These are phyloP conservation scores for Aspergillus cejpii DNA, from an alignment of 2,329 filamentous ascomycete genomes.

Conservation along the genomic window DNA sequence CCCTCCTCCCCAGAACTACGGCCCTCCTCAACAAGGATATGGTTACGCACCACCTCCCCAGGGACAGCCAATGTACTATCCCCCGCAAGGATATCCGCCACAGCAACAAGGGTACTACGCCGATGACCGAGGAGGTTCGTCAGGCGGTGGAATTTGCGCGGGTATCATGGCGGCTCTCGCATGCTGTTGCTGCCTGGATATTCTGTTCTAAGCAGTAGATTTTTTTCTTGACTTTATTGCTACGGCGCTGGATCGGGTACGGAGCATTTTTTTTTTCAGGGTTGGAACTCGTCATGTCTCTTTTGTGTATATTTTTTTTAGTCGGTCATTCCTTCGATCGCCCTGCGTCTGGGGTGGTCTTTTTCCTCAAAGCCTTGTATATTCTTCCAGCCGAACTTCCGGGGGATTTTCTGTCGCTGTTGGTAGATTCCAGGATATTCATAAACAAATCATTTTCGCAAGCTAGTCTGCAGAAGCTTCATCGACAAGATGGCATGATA, in stretches of 20 bases:
- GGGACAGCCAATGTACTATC: conserved; percentile 33
- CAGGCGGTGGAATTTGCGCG: conserved; percentile 40
- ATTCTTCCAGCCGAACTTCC: background rate
- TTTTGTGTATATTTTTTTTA: background rate
- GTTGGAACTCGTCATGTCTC: background rate
- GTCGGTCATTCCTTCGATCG: background rate
- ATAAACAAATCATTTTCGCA: too few species aligned
- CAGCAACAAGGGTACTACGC: conserved; percentile 37
- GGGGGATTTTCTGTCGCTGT: too few species aligned
- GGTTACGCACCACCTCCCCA: conserved; percentile 20
- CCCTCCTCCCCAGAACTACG: conserved; percentile 26
- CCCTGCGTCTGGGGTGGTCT: background rate
- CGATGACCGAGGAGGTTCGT: conserved; percentile 27
- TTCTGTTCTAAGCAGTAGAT: conserved; percentile 32
- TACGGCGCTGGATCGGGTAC: background rate
- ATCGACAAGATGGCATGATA: too few species aligned
- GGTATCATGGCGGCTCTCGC: conserved; percentile 44
- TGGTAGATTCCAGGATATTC: too few species aligned
- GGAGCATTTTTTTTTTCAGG: background rate
- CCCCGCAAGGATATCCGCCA: conserved; percentile 31
- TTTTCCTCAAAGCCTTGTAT: background rate
- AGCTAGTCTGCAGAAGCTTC: too few species aligned
- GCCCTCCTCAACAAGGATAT: conserved; percentile 27
- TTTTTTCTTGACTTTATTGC: background rate
- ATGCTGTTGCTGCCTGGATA: conserved; percentile 48